phyloP scores from a whole-genome alignment of 805 yeast species.

The Saccharomycopsis malanga region DNA sequence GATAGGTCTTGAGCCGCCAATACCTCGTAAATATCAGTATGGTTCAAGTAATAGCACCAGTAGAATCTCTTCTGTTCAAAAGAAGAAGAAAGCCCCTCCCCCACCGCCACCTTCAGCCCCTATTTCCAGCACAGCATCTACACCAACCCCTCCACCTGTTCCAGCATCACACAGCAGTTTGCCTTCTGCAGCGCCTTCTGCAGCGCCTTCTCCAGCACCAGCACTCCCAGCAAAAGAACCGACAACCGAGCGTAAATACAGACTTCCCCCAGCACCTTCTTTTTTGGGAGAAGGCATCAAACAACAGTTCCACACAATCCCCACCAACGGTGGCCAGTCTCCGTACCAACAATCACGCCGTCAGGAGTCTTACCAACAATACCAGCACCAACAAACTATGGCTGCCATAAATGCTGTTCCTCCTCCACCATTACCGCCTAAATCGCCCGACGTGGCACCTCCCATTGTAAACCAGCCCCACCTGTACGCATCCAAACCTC shows the following conservation, averaged over 20 bases:
- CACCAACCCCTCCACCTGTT: slow-evolving; percentile 8
- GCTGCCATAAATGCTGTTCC: slow-evolving; percentile 13
- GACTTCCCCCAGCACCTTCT: slow-evolving; percentile 19
- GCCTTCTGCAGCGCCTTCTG: slow-evolving; percentile 5
- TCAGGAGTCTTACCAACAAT: slow-evolving; percentile 12
- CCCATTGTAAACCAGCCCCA: slow-evolving; percentile 1
- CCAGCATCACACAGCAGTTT: background rate
- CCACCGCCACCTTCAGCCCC: slow-evolving; percentile 4
- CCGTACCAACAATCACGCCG: slow-evolving; percentile 10
- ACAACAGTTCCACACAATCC: slow-evolving; percentile 3
- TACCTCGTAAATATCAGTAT: slow-evolving; percentile 53
- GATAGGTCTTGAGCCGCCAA: slow-evolving; percentile 78
- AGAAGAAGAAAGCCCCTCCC: slow-evolving; percentile 17
- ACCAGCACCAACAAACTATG: slow-evolving; percentile 12
- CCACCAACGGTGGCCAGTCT: slow-evolving; percentile 8
- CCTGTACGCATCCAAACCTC: slow-evolving; percentile 1
- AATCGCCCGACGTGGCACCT: slow-evolving; percentile 5
- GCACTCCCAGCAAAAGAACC: background rate
- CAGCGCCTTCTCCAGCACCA: slow-evolving; percentile 6
- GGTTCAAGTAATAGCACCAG: background rate
- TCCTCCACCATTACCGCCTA: slow-evolving; percentile 20
- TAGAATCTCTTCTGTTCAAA: background rate
- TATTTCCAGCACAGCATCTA: background rate
- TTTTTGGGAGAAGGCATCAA: slow-evolving; percentile 16
- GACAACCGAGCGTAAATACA: background rate